phyloP scores from a whole-genome alignment of 495 filamentous ascomycete genomes.

The Penicillium egyptiacum region DNA sequence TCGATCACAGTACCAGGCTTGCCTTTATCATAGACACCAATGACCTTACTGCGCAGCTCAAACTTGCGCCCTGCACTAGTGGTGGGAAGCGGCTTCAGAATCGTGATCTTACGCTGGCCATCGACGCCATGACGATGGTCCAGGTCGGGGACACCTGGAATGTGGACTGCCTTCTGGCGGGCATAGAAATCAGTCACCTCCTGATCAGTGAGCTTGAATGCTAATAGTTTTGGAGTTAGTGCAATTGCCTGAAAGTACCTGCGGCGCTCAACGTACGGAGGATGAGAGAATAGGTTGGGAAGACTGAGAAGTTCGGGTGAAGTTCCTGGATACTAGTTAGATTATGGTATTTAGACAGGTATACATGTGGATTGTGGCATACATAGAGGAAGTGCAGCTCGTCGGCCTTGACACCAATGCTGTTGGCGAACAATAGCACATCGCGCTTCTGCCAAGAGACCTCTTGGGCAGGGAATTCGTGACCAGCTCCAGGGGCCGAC shows the following conservation, averaged over 20 bases:
- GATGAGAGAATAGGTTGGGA: slow-evolving; percentile 84
- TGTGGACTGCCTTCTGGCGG: slow-evolving; percentile 53
- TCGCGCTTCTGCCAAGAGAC: slow-evolving; percentile 87
- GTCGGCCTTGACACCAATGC: slow-evolving; percentile 78
- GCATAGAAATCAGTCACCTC: slow-evolving; percentile 90
- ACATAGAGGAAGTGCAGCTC: slow-evolving; percentile 92
- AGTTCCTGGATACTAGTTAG: slow-evolving; percentile 59
- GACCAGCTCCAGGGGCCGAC: slow-evolving; percentile 68
- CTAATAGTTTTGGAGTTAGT: slow-evolving; percentile 34
- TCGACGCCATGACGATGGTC: slow-evolving; percentile 75
- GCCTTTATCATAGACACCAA: slow-evolving; percentile 92
- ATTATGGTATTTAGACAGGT: neutral
- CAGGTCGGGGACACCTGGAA: slow-evolving; percentile 76
- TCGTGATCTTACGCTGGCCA: slow-evolving; percentile 77
- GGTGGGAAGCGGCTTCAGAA: slow-evolving; percentile 74
- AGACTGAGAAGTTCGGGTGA: slow-evolving; percentile 77
- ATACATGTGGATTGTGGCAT: slow-evolving; percentile 23
- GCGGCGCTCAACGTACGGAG: slow-evolving; percentile 55
- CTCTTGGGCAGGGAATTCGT: slow-evolving; percentile 68
- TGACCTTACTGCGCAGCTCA: slow-evolving; percentile 73
- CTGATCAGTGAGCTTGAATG: slow-evolving; percentile 75
- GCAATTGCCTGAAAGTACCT: neutral
- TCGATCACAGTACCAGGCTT: slow-evolving; percentile 80
- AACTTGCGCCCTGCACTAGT: slow-evolving; percentile 70
- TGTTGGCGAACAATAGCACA: slow-evolving; percentile 81